Evolutionary conservation across 306 rosid genomes (phyloP).

Genomic region (Malus orientalis): DNA sequence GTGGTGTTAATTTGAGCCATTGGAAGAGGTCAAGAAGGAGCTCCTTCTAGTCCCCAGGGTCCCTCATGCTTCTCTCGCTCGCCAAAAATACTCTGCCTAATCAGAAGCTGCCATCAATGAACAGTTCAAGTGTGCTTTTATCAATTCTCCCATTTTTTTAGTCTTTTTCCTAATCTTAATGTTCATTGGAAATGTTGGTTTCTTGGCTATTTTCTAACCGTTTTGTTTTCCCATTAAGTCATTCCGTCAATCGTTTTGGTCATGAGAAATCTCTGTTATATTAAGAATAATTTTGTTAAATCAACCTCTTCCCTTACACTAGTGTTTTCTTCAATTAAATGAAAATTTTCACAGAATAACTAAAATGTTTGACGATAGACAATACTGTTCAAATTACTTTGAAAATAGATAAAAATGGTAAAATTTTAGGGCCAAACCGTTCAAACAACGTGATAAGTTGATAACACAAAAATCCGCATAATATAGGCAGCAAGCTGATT

Average conservation of each 20-base stretch:
- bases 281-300: too few species aligned
- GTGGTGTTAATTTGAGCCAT: conserved; percentile 18
- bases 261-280: too few species aligned
- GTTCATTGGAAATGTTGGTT: neutral
- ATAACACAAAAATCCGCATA: neutral
- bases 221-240: neutral
- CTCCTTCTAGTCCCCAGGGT: conserved; percentile 20
- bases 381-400: too few species aligned
- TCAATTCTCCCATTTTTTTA: too few species aligned
- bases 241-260: too few species aligned
- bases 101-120: conserved; percentile 30
- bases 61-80: conserved; percentile 27
- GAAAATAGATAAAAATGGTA: neutral
- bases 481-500: neutral
- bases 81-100: conserved; percentile 20
- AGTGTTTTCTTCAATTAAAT: too few species aligned
- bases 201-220: too few species aligned
- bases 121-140: conserved; percentile 31
- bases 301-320: too few species aligned
- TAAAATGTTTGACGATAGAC: too few species aligned
- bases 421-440: neutral
- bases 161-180: neutral
- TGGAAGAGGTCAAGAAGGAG: conserved; percentile 38
- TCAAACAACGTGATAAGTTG: neutral
- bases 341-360: rapidly evolving